Conservation (phyloP, 1,284 basidiomycete species). For the Coniferiporia weirii region DNA sequence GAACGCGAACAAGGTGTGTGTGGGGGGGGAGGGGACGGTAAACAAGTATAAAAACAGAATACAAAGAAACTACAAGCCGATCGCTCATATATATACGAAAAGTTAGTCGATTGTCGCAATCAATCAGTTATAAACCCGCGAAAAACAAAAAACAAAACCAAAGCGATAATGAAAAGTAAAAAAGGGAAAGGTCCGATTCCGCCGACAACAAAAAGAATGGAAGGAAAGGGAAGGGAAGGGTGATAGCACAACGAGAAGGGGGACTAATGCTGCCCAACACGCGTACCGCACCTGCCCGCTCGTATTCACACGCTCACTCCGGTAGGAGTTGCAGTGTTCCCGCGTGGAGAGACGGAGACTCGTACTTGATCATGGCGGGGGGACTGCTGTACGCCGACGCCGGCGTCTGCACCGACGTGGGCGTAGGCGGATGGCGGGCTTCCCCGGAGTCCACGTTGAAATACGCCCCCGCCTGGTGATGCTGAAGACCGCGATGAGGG, state of each 20-base stretch:
- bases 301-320: conserved; percentile 27
- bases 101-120: too few relatives aligned
- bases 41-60: too few relatives aligned
- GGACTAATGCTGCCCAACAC: not conserved
- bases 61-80: too few relatives aligned
- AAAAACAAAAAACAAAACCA: too few relatives aligned
- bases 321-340: conserved; percentile 25
- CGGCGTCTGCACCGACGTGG: conserved; percentile 23
- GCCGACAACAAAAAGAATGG: not conserved
- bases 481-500: conserved; percentile 13
- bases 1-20: too few relatives aligned
- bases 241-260: not conserved
- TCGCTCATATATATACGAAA: too few relatives aligned
- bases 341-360: conserved; percentile 21
- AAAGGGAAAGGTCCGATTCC: not conserved
- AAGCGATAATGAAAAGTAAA: too few relatives aligned
- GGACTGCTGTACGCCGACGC: conserved; percentile 15
- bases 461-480: conserved; percentile 5
- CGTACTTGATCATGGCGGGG: conserved; percentile 28
- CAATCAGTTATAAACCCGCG: too few relatives aligned
- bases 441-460: conserved; percentile 8
- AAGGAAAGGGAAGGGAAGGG: not conserved
- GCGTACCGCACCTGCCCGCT: not conserved
- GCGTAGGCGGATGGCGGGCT: conserved; percentile 24
- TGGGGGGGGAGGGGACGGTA: too few relatives aligned